Conservation (phyloP, 2,329 filamentous ascomycete genomes). For the Neopestalotiopsis sp. region DNA sequence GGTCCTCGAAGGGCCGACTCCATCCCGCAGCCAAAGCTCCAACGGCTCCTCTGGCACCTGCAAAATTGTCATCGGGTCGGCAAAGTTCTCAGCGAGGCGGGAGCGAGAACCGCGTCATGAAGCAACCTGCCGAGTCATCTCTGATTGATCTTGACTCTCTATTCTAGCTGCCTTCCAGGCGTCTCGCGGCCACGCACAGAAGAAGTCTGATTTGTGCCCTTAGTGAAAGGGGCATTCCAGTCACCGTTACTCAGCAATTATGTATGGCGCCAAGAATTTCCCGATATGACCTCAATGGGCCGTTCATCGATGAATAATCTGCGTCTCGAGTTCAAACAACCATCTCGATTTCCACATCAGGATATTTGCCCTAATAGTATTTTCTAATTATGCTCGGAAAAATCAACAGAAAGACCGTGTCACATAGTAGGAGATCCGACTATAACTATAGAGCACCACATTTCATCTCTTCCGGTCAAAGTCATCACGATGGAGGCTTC, state of each 20-base stretch:
- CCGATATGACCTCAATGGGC: not conserved
- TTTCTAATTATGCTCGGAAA: not conserved
- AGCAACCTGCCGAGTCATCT: not conserved
- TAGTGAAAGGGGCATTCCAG: not conserved
- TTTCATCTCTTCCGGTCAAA: no score
- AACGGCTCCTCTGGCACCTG: not conserved
- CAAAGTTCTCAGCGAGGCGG: not conserved
- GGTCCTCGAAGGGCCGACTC: not conserved
- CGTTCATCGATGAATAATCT: not conserved
- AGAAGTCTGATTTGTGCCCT: not conserved
- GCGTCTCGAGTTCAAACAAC: not conserved
- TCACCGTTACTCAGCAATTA: not conserved
- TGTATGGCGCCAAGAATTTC: not conserved
- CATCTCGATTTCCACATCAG: not conserved
- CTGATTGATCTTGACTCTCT: not conserved
- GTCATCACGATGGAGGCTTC: no score
- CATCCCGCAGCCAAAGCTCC: not conserved
- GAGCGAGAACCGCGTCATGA: conserved; percentile 5
- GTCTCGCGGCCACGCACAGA: not conserved
- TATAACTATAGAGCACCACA: no score
- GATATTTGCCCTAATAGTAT: not conserved
- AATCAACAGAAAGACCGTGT: no score
- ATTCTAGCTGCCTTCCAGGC: not conserved
- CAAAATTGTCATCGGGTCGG: not conserved
- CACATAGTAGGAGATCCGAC: no score